phyloP scores from a whole-genome alignment of 768 basidiomycete species.

The Rhizopogon salebrosus region DNA sequence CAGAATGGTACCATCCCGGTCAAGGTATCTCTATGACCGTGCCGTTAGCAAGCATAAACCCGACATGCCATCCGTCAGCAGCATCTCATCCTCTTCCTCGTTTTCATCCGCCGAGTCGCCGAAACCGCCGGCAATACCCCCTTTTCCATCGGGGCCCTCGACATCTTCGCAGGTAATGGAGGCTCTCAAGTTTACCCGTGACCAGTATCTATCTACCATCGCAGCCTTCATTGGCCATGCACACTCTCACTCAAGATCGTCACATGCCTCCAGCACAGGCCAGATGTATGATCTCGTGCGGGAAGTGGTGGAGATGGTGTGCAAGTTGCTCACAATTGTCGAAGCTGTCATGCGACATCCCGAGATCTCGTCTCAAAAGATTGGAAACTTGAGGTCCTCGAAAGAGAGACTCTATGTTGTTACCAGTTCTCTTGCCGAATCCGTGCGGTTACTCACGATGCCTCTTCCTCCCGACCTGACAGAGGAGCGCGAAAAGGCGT shows the following conservation, averaged over 20 bases:
- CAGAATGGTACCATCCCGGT: constrained; percentile 18
- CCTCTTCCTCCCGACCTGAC: constrained; percentile 40
- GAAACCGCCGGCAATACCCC: constrained; percentile 37
- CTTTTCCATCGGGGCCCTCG: constrained; percentile 70
- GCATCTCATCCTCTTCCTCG: constrained; percentile 67
- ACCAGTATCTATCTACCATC: constrained; percentile 87
- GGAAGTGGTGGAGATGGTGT: constrained; percentile 90
- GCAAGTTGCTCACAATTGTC: constrained; percentile 85
- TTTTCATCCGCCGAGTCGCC: constrained; percentile 58
- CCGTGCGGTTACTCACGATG: constrained; percentile 72
- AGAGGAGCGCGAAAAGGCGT: constrained; percentile 80
- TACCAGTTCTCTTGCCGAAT: constrained; percentile 82
- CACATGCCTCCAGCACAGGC: constrained; percentile 90
- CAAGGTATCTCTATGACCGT: constrained; percentile 35
- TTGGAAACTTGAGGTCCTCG: constrained; percentile 59
- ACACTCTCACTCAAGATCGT: constrained; percentile 84
- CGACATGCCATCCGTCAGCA: constrained; percentile 55
- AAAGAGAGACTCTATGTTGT: constrained; percentile 83
- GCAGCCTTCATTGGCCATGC: constrained; percentile 98
- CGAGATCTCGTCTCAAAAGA: constrained; percentile 57
- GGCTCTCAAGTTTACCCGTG: constrained; percentile 78
- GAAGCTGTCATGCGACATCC: constrained; percentile 82
- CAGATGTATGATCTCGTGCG: constrained; percentile 93
- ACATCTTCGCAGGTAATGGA: constrained; percentile 66
- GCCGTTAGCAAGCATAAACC: constrained; percentile 36